phyloP scores from a whole-genome alignment of 2,329 filamentous ascomycete genomes.

The Nothophaeocryptopus gaeumannii region DNA sequence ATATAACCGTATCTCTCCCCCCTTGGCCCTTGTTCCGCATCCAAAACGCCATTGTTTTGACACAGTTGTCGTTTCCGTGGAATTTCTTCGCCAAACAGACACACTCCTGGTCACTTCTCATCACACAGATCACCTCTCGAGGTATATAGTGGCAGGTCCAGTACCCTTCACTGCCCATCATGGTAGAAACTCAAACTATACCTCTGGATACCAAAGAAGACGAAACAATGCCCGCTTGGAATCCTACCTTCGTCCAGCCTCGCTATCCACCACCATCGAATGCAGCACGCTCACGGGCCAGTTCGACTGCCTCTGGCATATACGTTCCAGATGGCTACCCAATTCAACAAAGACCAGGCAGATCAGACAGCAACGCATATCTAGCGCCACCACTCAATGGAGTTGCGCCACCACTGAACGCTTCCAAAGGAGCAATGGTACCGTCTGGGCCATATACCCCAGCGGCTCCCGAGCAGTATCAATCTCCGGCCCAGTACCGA shows the following conservation, averaged over 20 bases:
- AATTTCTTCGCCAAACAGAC: too few species aligned
- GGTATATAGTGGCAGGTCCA: too few species aligned
- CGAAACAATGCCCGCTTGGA: background rate
- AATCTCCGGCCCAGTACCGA: constrained; percentile 4
- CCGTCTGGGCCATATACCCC: constrained; percentile 3
- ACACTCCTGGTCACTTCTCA: too few species aligned
- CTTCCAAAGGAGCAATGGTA: background rate
- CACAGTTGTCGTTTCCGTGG: too few species aligned
- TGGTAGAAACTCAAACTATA: constrained; percentile 1
- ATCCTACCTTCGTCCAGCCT: constrained; percentile 2
- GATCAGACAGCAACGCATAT: background rate
- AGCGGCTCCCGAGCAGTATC: constrained; percentile 7
- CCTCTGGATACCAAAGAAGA: background rate
- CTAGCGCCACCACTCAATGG: constrained; percentile 1
- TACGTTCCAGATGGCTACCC: constrained; percentile 8
- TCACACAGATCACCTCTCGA: too few species aligned
- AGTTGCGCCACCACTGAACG: too few species aligned
- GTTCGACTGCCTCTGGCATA: constrained; percentile 11
- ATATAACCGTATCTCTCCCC: too few species aligned
- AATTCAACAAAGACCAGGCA: background rate
- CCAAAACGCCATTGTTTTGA: too few species aligned
- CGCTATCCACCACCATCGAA: constrained; percentile 1
- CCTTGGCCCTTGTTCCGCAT: too few species aligned
- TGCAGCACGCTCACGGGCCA: constrained; percentile 6
- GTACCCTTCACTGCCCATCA: background rate